A percentile compares a stretch with the other conserved stretches of the same genome.
Conservation (phyloP, 495 filamentous ascomycete species). For the Penicillium argentinense region DNA sequence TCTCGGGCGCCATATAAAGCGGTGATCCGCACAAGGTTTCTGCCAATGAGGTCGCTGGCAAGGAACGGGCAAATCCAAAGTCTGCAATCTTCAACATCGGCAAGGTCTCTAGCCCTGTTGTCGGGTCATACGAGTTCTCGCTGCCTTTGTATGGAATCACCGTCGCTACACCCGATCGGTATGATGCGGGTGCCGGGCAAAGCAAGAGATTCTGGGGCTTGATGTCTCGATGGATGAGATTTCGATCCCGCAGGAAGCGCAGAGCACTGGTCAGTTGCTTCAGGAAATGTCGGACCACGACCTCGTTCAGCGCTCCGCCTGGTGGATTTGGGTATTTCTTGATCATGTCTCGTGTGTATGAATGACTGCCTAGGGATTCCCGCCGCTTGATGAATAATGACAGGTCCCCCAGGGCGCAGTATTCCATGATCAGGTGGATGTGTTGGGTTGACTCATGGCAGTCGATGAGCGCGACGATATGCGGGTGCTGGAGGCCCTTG, state of each 20-base stretch:
- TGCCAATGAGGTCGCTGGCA: constrained; percentile 85
- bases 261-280: constrained; percentile 94
- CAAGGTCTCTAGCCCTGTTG: constrained; percentile 78
- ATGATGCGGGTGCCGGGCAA: constrained; percentile 75
- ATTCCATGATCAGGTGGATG: constrained; percentile 98
- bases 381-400: constrained; percentile 94
- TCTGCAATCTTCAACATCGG: constrained; percentile 97
- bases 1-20: constrained; percentile 98
- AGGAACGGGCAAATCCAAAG: constrained; percentile 91
- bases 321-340: constrained; percentile 83
- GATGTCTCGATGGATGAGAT: constrained; percentile 94
- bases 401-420: constrained; percentile 90
- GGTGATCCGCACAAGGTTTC: constrained; percentile 98
- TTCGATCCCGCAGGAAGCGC: constrained; percentile 77
- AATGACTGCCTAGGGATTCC: constrained; percentile 70
- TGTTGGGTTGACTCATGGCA: constrained; percentile 82
- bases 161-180: constrained; percentile 46
- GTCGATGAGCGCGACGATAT: constrained; percentile 94
- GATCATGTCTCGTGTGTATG: constrained; percentile 79
- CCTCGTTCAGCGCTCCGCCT: constrained; percentile 84
- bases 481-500: constrained; percentile 87
- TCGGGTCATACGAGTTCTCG: constrained; percentile 73
- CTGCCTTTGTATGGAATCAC: constrained; percentile 62
- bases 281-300: constrained; percentile 89
- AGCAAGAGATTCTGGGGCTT: constrained; percentile 96